Evolutionary conservation across 139 green algal genomes (phyloP).

Genomic region (Chlorella sp.): DNA sequence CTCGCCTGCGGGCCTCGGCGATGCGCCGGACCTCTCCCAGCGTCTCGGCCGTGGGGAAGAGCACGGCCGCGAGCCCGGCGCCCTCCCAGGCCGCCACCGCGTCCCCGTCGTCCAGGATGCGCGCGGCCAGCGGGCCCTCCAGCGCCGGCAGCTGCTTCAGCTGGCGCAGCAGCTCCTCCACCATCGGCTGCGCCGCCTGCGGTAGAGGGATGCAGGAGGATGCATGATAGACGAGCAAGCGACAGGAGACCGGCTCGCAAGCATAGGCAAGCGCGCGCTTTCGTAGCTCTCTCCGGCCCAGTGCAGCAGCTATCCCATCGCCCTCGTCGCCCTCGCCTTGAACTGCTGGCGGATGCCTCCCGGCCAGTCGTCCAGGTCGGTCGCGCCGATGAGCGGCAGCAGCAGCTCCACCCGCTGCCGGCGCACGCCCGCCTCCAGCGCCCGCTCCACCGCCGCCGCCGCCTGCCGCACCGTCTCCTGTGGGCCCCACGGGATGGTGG

Average conservation of each 20-base stretch:
- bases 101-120: conserved; percentile 82
- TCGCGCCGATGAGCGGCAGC: conserved; percentile 89
- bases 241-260: neutral
- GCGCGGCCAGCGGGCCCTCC: conserved; percentile 54
- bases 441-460: conserved; percentile 49
- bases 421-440: conserved; percentile 61
- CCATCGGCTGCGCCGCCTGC: conserved; percentile 46
- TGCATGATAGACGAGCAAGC: neutral
- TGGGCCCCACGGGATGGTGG: conserved; percentile 21
- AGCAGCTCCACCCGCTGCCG: conserved; percentile 80
- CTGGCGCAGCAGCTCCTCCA: conserved; percentile 70
- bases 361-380: conserved; percentile 92
- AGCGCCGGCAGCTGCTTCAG: conserved; percentile 65
- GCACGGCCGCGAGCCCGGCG: conserved; percentile 60
- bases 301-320: neutral
- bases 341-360: conserved; percentile 89
- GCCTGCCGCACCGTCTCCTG: conserved; percentile 68
- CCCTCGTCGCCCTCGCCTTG: conserved; percentile 60
- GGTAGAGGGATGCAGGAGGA: neutral
- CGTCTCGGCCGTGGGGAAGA: conserved; percentile 79
- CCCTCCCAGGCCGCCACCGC: conserved; percentile 75
- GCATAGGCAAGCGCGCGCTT: neutral
- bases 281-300: neutral
- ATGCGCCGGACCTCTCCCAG: conserved; percentile 55
- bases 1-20: conserved; percentile 8